Evolutionary conservation across 2,329 filamentous ascomycete genomes (phyloP), one percentile per base, ranked within the genome.

Genomic region (Phaeophleospora eucalypticola): DNA sequence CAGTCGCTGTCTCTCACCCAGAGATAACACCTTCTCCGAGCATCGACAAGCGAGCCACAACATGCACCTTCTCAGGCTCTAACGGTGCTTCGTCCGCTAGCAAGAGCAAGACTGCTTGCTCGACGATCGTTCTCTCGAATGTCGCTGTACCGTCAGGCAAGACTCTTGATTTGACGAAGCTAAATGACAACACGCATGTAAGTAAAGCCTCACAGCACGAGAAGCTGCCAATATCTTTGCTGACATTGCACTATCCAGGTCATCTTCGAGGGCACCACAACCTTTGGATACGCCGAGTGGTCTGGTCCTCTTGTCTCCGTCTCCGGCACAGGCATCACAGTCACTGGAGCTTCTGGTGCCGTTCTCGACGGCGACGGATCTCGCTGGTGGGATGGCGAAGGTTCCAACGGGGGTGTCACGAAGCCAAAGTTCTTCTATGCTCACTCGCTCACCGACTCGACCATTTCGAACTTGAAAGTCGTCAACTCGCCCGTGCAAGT

Each of bases 401-500:
- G 82, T 29, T 63, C 64, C 58, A 81, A 80, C 59, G 79, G 80
- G 20, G 81, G 81, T 61, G 75, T 75, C 66, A 78, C 65, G 18
- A 84, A 85, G 74, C 82, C 82, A 53, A 79, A 83, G 70, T 80
- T 83, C 68, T 82, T 82, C 71, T 71, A 65, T 49, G 76, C 75
- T 4, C 75, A 82, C 60, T 68, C 66, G 46, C 58, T 83, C 45
- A 77, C 64, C 29, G 63, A 70, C 42, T 80, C 77, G 3, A 64
- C 59, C 21, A 79, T 81, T 63, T 67, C 62, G 18, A 66, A 68
- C 44, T 60, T 80, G 37, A 76, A 72, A 62, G 85, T 91, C 1
- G 83, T 89, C 0, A 96, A 90, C 61, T 75, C 96, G 9, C 75
- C 97, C 10, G 87, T 90, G 0, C 89, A 97, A 67, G 87, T 97